Percentiles rank a stretch among this genome's conserved stretches.
Evolutionary conservation across 371 early-diverging fungal genomes (phyloP).

Genomic region (Chytridium lagenaria): DNA sequence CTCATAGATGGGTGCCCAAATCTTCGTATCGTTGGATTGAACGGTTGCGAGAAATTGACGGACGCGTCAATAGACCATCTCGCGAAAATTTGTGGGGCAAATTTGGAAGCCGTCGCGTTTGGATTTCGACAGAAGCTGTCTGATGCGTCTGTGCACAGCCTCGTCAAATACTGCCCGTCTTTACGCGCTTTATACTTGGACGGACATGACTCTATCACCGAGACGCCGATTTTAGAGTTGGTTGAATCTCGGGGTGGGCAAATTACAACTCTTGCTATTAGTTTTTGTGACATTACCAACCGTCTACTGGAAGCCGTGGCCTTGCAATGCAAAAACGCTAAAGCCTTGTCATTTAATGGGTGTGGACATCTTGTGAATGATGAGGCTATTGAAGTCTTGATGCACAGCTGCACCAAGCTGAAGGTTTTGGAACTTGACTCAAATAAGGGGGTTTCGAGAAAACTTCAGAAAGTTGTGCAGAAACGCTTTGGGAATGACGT

Average conservation of each 20-base stretch:
- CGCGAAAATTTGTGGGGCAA: background rate
- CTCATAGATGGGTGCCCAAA: constrained; percentile 22
- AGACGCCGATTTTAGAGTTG: constrained; percentile 12
- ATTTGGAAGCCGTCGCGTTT: constrained; percentile 31
- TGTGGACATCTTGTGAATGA: constrained; percentile 24
- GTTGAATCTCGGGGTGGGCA: constrained; percentile 4
- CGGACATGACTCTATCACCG: constrained; percentile 23
- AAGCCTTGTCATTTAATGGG: constrained; percentile 25
- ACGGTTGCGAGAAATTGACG: constrained; percentile 26
- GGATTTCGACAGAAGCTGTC: constrained; percentile 25
- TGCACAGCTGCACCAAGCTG: constrained; percentile 22
- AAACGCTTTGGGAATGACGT: constrained; percentile 27
- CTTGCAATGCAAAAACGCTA: background rate
- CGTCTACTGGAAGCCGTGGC: constrained; percentile 13
- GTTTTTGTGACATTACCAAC: constrained; percentile 28
- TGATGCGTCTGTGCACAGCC: constrained; percentile 3
- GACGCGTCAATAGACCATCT: constrained; percentile 19
- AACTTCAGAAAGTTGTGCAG: background rate
- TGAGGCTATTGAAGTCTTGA: background rate
- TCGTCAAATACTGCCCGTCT: background rate
- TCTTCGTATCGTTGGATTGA: constrained; percentile 24
- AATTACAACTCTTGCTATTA: constrained; percentile 15
- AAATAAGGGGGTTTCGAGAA: constrained; percentile 20
- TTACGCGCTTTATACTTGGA: constrained; percentile 27
- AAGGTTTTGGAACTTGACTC: constrained; percentile 20